These are phyloP conservation scores for Geopyxis carbonaria DNA, from an alignment of 495 filamentous ascomycete genomes.

Conservation along the genomic window DNA sequence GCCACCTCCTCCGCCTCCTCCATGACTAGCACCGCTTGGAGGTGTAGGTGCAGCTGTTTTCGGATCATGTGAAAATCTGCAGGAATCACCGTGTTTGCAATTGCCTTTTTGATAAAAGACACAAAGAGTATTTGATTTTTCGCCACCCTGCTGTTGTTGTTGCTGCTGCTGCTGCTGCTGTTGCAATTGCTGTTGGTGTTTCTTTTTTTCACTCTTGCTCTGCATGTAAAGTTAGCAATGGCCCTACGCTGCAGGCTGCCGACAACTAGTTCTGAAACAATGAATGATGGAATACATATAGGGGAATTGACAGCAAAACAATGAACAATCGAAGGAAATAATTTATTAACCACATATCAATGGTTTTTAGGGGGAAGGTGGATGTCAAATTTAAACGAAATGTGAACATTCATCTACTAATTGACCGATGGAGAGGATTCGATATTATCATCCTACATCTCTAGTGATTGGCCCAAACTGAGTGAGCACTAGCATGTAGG, in stretches of 20 bases:
- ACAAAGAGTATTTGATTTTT: constrained; percentile 16
- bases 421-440: too few species aligned
- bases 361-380: too few species aligned
- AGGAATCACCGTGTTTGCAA: constrained; percentile 23
- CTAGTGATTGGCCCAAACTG: too few species aligned
- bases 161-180: constrained; percentile 12
- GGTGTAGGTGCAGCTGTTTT: not conserved
- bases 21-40: constrained; percentile 1
- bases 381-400: too few species aligned
- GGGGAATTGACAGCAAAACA: not conserved
- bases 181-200: constrained; percentile 7
- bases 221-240: not conserved
- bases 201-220: not conserved
- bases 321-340: too few species aligned
- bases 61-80: constrained; percentile 22
- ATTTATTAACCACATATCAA: too few species aligned
- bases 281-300: not conserved
- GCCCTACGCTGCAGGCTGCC: not conserved
- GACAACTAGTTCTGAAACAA: not conserved
- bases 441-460: too few species aligned
- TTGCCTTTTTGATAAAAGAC: constrained; percentile 24
- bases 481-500: too few species aligned
- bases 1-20: constrained; percentile 2
- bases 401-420: too few species aligned
- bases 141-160: constrained; percentile 12